Evolutionary conservation across 345 rosid genomes (phyloP).

Genomic region (Rhizophora apiculata): DNA sequence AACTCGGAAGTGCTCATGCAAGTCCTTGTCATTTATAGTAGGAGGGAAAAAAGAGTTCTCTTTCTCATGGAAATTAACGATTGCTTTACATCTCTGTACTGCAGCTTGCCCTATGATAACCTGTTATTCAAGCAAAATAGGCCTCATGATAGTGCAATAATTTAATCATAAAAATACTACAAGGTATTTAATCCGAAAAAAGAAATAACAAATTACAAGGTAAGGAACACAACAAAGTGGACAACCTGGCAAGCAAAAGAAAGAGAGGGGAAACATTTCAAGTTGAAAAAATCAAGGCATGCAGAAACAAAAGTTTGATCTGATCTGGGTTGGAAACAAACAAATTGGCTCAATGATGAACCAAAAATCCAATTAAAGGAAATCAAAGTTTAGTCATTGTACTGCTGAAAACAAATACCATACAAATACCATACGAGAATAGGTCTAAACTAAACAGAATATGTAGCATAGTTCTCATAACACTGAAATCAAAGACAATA

Average conservation of each 20-base stretch:
- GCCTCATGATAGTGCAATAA: background rate
- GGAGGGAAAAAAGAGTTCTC: conserved; percentile 64
- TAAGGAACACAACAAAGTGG: background rate
- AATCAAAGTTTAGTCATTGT: background rate
- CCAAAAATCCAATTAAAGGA: too few species aligned
- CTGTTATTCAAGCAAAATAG: conserved; percentile 34
- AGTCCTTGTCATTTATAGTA: conserved; percentile 50
- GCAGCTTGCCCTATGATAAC: conserved; percentile 84
- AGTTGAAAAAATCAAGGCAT: too few species aligned
- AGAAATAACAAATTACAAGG: background rate
- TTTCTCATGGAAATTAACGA: conserved; percentile 42
- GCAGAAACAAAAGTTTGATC: background rate
- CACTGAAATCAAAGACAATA: conserved; percentile 13
- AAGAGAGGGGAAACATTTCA: background rate
- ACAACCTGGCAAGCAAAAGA: background rate
- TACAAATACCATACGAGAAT: background rate
- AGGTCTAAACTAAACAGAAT: background rate
- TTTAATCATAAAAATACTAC: background rate
- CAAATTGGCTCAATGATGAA: background rate
- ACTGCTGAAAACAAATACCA: background rate
- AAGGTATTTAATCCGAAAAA: background rate
- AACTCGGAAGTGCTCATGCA: conserved; percentile 52
- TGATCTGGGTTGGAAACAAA: background rate
- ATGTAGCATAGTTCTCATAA: background rate
- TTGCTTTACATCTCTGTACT: conserved; percentile 80